These are phyloP conservation scores for Lentinula aciculospora DNA, from an alignment of 768 basidiomycete species.

Conservation along the genomic window DNA sequence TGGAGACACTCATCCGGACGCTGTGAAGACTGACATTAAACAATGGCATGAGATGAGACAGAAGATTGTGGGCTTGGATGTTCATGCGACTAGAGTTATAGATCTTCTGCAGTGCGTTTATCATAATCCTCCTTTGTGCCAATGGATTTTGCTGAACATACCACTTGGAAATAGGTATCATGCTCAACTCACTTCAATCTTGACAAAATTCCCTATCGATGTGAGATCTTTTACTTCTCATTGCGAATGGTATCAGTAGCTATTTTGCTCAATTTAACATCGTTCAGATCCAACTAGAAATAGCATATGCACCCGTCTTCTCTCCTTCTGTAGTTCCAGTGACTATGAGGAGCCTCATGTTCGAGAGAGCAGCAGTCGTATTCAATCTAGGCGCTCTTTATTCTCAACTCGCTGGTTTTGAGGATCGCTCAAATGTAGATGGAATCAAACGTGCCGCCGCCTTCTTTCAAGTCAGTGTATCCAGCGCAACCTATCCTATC, in stretches of 20 bases:
- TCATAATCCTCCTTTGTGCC: not conserved
- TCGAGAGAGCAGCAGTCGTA: slow-evolving; percentile 72
- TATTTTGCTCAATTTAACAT: not conserved
- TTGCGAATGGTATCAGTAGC: not conserved
- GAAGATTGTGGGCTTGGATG: slow-evolving; percentile 40
- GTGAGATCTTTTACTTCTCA: slow-evolving; percentile 27
- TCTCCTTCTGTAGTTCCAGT: slow-evolving; percentile 49
- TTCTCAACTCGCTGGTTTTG: slow-evolving; percentile 67
- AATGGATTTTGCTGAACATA: not conserved
- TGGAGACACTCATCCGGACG: slow-evolving; percentile 75
- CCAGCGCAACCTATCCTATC: not conserved
- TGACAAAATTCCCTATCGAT: slow-evolving; percentile 81
- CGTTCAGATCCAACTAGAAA: slow-evolving; percentile 63
- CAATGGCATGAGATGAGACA: slow-evolving; percentile 65
- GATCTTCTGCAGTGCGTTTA: slow-evolving; percentile 51
- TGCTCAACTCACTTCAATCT: slow-evolving; percentile 78
- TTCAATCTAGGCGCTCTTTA: slow-evolving; percentile 89
- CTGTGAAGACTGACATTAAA: slow-evolving; percentile 73
- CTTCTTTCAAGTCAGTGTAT: slow-evolving; percentile 55
- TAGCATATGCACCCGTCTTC: slow-evolving; percentile 74
- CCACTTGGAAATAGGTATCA: slow-evolving; percentile 60
- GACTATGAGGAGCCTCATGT: slow-evolving; percentile 67
- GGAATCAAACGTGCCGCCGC: slow-evolving; percentile 78
- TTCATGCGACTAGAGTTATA: slow-evolving; percentile 53
- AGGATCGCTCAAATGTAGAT: slow-evolving; percentile 67